A percentile compares a stretch with the other conserved stretches of the same genome.
These are phyloP conservation scores for Tetracladium maxilliforme DNA, from an alignment of 2,329 filamentous ascomycete genomes.

Conservation along the genomic window DNA sequence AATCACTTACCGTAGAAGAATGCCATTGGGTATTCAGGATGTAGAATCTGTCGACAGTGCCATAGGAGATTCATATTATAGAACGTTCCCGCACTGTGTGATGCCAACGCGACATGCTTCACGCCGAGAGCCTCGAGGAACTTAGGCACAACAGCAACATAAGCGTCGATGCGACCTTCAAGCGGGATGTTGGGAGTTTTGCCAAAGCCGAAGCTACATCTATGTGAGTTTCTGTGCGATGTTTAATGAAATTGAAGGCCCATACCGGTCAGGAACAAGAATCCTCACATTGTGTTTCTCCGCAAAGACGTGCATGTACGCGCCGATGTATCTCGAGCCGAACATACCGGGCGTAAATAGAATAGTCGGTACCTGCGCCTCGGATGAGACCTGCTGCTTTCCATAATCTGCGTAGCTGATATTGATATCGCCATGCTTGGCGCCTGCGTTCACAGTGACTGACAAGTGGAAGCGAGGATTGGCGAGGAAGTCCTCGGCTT, in stretches of 20 bases:
- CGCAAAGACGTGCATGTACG: constrained; percentile 14
- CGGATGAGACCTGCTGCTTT: not conserved
- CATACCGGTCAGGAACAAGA: constrained; percentile 21
- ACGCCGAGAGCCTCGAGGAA: constrained; percentile 20
- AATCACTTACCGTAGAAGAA: constrained; percentile 23
- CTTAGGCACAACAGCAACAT: constrained; percentile 22
- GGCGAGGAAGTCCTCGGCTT: no score
- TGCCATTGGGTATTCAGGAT: constrained; percentile 11
- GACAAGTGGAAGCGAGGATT: no score
- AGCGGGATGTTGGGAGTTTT: constrained; percentile 22
- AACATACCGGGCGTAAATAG: constrained; percentile 23
- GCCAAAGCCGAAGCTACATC: constrained; percentile 17
- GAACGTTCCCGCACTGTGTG: constrained; percentile 24
- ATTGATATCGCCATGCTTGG: constrained; percentile 3
- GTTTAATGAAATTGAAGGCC: constrained; percentile 1
- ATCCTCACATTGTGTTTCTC: constrained; percentile 16
- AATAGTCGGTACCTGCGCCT: constrained; percentile 14
- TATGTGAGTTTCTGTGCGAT: not conserved
- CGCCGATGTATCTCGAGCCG: constrained; percentile 14
- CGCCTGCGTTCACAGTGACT: no score
- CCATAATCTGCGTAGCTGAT: constrained; percentile 5
- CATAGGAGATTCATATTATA: constrained; percentile 25
- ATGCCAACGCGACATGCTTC: constrained; percentile 19
- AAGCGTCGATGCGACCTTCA: constrained; percentile 17
- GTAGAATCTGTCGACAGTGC: constrained; percentile 16